phyloP scores from a whole-genome alignment of 306 rosid genomes.

The Nissolia schottii region DNA sequence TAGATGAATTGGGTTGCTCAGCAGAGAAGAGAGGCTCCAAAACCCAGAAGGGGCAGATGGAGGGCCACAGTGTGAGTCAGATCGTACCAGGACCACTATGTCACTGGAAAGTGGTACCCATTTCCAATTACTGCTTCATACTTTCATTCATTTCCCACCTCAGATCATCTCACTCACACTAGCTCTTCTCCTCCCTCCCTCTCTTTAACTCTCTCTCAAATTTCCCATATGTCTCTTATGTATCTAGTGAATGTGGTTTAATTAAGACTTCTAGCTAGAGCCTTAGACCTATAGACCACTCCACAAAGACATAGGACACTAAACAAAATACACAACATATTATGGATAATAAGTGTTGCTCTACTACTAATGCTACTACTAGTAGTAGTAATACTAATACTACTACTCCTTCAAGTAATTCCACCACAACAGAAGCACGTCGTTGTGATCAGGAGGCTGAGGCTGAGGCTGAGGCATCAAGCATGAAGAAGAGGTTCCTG shows the following conservation, averaged over 20 bases:
- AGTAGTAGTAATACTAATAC: no score
- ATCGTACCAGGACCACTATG: slow-evolving; percentile 36
- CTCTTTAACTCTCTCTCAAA: no score
- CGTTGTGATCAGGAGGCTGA: no score
- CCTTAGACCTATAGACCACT: no score
- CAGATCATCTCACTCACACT: no score
- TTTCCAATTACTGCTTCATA: background rate
- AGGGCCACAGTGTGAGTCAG: slow-evolving; percentile 30
- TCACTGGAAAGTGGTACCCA: background rate
- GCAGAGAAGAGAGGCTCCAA: background rate
- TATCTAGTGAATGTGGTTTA: background rate
- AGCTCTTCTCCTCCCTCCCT: background rate
- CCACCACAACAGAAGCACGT: slow-evolving; percentile 20
- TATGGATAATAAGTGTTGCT: slow-evolving; percentile 32
- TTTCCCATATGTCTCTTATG: no score
- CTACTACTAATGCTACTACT: no score
- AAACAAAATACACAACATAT: no score
- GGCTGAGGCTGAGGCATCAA: no score
- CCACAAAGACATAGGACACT: no score
- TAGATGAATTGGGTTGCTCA: background rate
- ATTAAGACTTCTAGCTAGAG: no score
- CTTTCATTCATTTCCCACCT: background rate
- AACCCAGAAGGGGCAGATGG: slow-evolving; percentile 8
- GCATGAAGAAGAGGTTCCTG: slow-evolving; percentile 46
- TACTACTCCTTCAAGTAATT: slow-evolving; percentile 23